phyloP scores from a whole-genome alignment of 352 stramenopile genomes.

The Aphanomyces astaci region DNA sequence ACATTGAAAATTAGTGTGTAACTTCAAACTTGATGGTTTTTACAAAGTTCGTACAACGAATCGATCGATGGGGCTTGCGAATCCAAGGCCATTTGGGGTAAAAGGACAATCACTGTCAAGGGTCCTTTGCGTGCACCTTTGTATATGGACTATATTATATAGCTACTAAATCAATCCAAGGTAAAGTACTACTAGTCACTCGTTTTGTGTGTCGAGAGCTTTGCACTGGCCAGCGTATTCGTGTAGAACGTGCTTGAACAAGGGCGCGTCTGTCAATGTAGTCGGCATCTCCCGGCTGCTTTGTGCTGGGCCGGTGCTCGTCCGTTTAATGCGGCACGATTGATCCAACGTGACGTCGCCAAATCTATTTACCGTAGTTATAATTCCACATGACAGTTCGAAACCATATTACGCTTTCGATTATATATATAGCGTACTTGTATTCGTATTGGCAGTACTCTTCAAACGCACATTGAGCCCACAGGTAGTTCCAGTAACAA shows the following conservation, averaged over 20 bases:
- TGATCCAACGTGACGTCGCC: conserved; percentile 74
- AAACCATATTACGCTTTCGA: neutral
- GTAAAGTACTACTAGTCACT: too few relatives aligned
- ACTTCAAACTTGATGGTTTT: too few relatives aligned
- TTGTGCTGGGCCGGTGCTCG: neutral
- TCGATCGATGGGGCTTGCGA: too few relatives aligned
- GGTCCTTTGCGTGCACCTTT: too few relatives aligned
- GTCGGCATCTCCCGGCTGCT: neutral
- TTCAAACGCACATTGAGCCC: conserved; percentile 57
- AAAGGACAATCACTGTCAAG: too few relatives aligned
- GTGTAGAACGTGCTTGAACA: neutral
- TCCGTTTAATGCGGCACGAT: conserved; percentile 48
- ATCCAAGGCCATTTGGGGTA: too few relatives aligned
- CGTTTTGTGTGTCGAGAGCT: neutral
- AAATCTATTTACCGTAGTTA: conserved; percentile 28
- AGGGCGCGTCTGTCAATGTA: neutral
- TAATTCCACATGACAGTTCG: neutral
- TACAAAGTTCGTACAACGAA: too few relatives aligned
- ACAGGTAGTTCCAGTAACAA: conserved; percentile 81
- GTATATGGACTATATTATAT: too few relatives aligned
- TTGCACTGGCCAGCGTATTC: neutral
- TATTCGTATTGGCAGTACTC: conserved; percentile 80
- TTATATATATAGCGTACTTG: conserved; percentile 19
- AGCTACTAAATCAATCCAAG: too few relatives aligned
- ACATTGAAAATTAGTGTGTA: too few relatives aligned